phyloP scores from a whole-genome alignment of 1,284 basidiomycete species.

The Athelia psychrophila region DNA sequence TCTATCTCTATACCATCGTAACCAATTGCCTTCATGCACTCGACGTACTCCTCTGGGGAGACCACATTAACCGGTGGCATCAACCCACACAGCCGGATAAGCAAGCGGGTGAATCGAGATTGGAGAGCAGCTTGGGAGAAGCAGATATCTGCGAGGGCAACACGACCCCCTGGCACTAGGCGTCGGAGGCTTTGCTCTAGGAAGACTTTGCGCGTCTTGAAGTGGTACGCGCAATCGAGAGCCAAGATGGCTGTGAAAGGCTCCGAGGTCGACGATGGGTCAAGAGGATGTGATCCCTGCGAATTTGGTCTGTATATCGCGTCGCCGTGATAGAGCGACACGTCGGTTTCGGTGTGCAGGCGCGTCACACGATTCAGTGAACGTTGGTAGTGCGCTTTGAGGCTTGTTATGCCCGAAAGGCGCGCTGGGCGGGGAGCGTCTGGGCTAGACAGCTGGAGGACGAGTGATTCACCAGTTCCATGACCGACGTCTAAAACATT shows the following conservation, averaged over 20 bases:
- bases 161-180: constrained; percentile 47
- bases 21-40: constrained; percentile 45
- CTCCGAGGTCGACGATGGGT: constrained; percentile 21
- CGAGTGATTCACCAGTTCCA: constrained; percentile 68
- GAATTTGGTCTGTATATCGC: constrained; percentile 38
- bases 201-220: constrained; percentile 47
- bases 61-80: constrained; percentile 57
- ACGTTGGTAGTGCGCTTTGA: constrained; percentile 45
- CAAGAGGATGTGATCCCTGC: constrained; percentile 37
- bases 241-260: constrained; percentile 49
- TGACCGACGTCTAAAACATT: constrained; percentile 67
- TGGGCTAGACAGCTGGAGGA: constrained; percentile 39
- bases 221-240: constrained; percentile 75
- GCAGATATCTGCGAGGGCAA: constrained; percentile 67
- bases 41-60: constrained; percentile 43
- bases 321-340: constrained; percentile 43
- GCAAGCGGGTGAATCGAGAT: constrained; percentile 21
- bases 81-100: constrained; percentile 20
- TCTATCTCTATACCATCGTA: constrained; percentile 53
- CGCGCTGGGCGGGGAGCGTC: constrained; percentile 42
- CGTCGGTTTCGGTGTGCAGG: constrained; percentile 13
- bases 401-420: constrained; percentile 61
- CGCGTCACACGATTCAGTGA: constrained; percentile 42
- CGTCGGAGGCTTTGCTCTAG: constrained; percentile 44
- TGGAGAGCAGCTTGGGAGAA: constrained; percentile 31